Evolutionary conservation across 306 rosid species (phyloP).

Genomic region (Lathyrus tuberosus): DNA sequence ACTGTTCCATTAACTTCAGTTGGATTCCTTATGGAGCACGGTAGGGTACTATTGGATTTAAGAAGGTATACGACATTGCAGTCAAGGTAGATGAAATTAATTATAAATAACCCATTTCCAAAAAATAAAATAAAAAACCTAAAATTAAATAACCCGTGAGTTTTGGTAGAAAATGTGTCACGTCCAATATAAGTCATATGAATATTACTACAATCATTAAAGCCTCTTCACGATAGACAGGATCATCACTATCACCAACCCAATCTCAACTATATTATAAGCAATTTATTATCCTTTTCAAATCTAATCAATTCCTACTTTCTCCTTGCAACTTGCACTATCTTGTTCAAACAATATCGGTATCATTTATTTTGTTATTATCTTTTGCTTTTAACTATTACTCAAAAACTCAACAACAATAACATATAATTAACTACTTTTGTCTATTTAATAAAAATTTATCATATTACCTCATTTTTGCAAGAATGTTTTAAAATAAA

Average conservation of each 20-base stretch:
- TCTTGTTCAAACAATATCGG: not conserved
- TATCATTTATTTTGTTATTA: too few species aligned
- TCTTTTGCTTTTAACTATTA: not conserved
- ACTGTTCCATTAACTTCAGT: slow-evolving; percentile 5
- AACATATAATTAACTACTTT: not conserved
- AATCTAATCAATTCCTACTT: not conserved
- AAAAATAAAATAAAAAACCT: too few species aligned
- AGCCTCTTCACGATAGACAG: not conserved
- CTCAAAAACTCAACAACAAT: not conserved
- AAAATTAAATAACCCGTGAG: slow-evolving; percentile 1
- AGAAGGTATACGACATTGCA: not conserved
- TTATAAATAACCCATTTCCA: too few species aligned
- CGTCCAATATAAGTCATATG: slow-evolving; percentile 17
- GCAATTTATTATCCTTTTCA: slow-evolving; percentile 10
- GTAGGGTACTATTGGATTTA: slow-evolving; percentile 9
- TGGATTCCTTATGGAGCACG: not conserved
- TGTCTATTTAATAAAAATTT: not conserved
- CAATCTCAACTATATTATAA: slow-evolving; percentile 26
- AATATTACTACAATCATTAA: not conserved
- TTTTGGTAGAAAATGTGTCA: slow-evolving; percentile 36
- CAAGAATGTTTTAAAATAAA: not conserved
- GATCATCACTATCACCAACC: slow-evolving; percentile 30
- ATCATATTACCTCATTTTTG: not conserved
- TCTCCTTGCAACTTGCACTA: not conserved
- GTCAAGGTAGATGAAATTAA: too few species aligned